A percentile compares a stretch with the other conserved stretches of the same genome.
These are phyloP conservation scores for Suillus sp. DNA, from an alignment of 768 basidiomycete species.

Conservation along the genomic window DNA sequence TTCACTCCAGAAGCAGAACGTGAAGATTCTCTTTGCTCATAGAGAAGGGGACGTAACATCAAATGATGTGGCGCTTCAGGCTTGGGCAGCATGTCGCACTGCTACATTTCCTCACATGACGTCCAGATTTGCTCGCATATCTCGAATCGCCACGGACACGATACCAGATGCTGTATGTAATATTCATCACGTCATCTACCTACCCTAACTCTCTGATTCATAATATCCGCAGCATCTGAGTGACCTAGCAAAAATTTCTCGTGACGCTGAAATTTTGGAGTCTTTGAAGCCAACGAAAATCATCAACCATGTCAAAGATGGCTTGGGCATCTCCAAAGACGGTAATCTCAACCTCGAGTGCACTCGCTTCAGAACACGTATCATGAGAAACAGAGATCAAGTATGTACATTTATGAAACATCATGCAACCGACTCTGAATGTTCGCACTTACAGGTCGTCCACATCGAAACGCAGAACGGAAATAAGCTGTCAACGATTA, in stretches of 20 bases:
- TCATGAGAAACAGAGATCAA: slow-evolving; percentile 40
- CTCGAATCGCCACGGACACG: slow-evolving; percentile 28
- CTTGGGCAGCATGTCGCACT: slow-evolving; percentile 48
- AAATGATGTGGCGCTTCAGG: slow-evolving; percentile 38
- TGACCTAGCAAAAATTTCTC: slow-evolving; percentile 49
- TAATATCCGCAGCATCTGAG: slow-evolving; percentile 38
- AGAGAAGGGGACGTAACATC: slow-evolving; percentile 23
- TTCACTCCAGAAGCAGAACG: slow-evolving; percentile 29
- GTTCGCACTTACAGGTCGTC: slow-evolving; percentile 18
- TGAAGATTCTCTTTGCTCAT: slow-evolving; percentile 33
- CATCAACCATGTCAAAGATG: slow-evolving; percentile 42
- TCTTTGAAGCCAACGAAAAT: slow-evolving; percentile 46
- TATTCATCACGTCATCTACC: neutral
- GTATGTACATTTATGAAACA: slow-evolving; percentile 32
- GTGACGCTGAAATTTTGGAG: slow-evolving; percentile 48
- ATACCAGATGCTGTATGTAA: slow-evolving; percentile 33
- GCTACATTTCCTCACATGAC: slow-evolving; percentile 28
- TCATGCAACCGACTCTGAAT: neutral
- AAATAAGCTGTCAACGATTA: slow-evolving; percentile 2
- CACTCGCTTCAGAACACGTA: slow-evolving; percentile 47
- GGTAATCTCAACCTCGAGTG: slow-evolving; percentile 38
- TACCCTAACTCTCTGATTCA: slow-evolving; percentile 4
- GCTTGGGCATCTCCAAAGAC: slow-evolving; percentile 27
- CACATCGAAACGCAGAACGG: slow-evolving; percentile 19
- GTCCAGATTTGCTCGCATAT: slow-evolving; percentile 16